Evolutionary conservation across 73 alveolate genomes (phyloP).

Genomic region (Stentor coeruleus): DNA sequence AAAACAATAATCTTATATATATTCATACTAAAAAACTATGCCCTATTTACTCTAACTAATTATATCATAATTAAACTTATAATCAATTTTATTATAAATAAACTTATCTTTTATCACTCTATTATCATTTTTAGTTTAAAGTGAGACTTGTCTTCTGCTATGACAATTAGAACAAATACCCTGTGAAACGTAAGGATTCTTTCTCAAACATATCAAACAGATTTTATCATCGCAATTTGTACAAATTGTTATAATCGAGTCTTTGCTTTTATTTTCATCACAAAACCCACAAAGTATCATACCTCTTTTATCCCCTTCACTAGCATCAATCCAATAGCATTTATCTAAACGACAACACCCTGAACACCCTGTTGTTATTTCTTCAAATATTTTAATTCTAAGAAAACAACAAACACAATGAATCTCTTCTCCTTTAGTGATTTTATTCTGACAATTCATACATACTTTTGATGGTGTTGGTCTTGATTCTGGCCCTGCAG

Average conservation of each 20-base stretch:
- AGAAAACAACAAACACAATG: neutral
- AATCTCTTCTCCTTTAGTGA: neutral
- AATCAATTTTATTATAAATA: too few species aligned
- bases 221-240: neutral
- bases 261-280: neutral
- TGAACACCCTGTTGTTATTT: neutral
- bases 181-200: neutral
- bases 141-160: neutral
- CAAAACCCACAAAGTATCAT: neutral
- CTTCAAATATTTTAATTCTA: neutral
- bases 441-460: neutral
- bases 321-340: conserved; percentile 5
- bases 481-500: too few species aligned
- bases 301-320: neutral
- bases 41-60: too few species aligned
- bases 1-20: too few species aligned
- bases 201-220: neutral
- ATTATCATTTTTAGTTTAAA: too few species aligned
- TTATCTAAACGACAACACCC: neutral
- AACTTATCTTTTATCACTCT: too few species aligned
- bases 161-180: neutral
- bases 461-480: neutral
- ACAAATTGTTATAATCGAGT: neutral
- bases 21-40: too few species aligned
- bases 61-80: too few species aligned